These are phyloP conservation scores for Cryomyces minteri DNA, from an alignment of 495 filamentous ascomycete species.

Conservation along the genomic window DNA sequence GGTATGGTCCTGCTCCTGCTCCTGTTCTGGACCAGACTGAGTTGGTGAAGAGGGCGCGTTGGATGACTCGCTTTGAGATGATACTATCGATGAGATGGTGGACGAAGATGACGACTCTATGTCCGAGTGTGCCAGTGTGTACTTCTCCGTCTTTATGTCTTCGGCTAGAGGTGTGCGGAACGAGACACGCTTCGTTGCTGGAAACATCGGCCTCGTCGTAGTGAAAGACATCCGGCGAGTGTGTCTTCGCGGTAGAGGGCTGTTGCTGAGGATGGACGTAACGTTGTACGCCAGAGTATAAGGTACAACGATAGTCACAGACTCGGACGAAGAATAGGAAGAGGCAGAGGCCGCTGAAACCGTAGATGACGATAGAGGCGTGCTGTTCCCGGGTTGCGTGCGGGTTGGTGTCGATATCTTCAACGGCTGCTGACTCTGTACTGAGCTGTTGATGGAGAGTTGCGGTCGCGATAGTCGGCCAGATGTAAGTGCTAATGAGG, in stretches of 20 bases:
- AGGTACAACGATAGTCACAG: slow-evolving; percentile 7
- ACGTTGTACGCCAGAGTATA: slow-evolving; percentile 19
- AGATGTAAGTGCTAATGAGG: slow-evolving; percentile 28
- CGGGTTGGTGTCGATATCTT: slow-evolving; percentile 15
- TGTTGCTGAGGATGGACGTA: slow-evolving; percentile 19
- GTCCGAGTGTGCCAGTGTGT: slow-evolving; percentile 33
- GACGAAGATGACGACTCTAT: slow-evolving; percentile 10
- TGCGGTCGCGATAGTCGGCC: slow-evolving; percentile 19
- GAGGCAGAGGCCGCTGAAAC: slow-evolving; percentile 11
- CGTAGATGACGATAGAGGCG: slow-evolving; percentile 12
- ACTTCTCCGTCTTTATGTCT: slow-evolving; percentile 32
- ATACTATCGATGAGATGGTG: slow-evolving; percentile 2
- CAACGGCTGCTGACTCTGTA: neutral
- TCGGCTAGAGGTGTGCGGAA: slow-evolving; percentile 35
- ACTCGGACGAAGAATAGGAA: slow-evolving; percentile 10
- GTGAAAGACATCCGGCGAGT: slow-evolving; percentile 18
- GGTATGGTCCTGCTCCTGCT: neutral
- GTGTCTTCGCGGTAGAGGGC: slow-evolving; percentile 16
- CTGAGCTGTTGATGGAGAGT: slow-evolving; percentile 18
- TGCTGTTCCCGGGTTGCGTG: slow-evolving; percentile 26
- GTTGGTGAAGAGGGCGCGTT: neutral
- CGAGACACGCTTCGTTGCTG: slow-evolving; percentile 36
- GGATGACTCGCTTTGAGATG: slow-evolving; percentile 7
- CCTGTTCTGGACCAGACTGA: neutral
- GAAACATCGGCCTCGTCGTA: slow-evolving; percentile 31